Evolutionary conservation across 768 basidiomycete species (phyloP), one percentile per base, ranked within the genome.

Genomic region (Gloeostereum incarnatum): DNA sequence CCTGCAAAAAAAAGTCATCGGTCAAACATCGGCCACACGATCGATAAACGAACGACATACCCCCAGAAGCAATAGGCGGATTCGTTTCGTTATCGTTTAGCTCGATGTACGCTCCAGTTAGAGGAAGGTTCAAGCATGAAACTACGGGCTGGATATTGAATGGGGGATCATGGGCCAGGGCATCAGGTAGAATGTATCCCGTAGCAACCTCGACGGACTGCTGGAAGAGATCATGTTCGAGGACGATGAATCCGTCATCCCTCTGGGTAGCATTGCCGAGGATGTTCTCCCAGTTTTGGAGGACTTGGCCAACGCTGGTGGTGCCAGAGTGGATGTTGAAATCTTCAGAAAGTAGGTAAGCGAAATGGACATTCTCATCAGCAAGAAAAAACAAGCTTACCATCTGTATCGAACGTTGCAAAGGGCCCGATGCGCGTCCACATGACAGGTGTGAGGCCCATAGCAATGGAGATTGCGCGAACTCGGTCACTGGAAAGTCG

Each of bases 211-310:
- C 83, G 31, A 91, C 88, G 1, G 78, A 69, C 55, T 90, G 81
- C 57, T 81, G 76, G 67, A 87, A 91, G 23, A 90, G 68, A 58
- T 91, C 89, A 54, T 87, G 83, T 56, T 87, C 85, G 24, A 94
- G 70, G 35, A 88, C 83, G 49, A 94, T 88, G 68, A 94, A 94
- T 8, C 91, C 91, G n/a, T 57, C 73, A 49, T 68, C 45, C 40
- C 84, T 61, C 18, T 56, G 50, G 2, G 75, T 59, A 6, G 70
- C 80, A 49, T 79, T 81, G 33, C 58, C 59, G 33, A 90, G 61
- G 60, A 92, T 89, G 45, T 62, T 60, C 47, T 86, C 65, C 75
- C 88, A 90, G 58, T 81, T 81, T 43, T 67, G 60, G 13, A 83
- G 58, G 14, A 82, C 83, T 45, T 80, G 69, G 20, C 65, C 54